A percentile compares a stretch with the other conserved stretches of the same genome.
These are phyloP conservation scores for Rhizopogon roseolus DNA, from an alignment of 768 basidiomycete species.

Conservation along the genomic window DNA sequence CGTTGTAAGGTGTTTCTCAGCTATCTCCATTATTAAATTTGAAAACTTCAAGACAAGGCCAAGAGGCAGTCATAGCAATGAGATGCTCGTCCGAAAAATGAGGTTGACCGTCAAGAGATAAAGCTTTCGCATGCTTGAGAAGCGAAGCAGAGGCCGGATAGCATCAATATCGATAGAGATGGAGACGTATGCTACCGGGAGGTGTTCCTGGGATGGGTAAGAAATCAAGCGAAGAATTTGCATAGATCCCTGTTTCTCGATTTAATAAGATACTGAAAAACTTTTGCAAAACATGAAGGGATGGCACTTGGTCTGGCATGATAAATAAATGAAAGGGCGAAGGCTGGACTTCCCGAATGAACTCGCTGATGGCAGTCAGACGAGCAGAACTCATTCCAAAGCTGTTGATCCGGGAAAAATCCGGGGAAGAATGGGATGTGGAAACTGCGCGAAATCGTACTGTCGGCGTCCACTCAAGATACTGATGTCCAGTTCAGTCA, in stretches of 20 bases:
- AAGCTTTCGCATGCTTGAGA: background rate
- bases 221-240: background rate
- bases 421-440: background rate
- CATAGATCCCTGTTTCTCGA: background rate
- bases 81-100: background rate
- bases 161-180: background rate
- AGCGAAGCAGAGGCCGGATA: background rate
- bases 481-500: background rate
- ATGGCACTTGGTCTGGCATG: background rate
- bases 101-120: background rate
- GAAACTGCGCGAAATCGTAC: background rate
- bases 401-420: background rate
- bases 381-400: background rate
- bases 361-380: background rate
- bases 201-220: too few relatives aligned
- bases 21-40: background rate
- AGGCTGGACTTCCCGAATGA: background rate
- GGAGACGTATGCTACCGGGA: background rate
- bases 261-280: background rate
- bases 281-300: background rate
- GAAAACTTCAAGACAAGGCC: background rate
- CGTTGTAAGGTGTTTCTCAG: background rate
- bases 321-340: background rate
- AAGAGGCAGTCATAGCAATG: background rate
- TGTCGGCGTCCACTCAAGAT: background rate